A percentile compares a stretch with the other conserved stretches of the same genome.
Evolutionary conservation across 352 stramenopile species (phyloP).

Genomic region (Phytophthora sojae): DNA sequence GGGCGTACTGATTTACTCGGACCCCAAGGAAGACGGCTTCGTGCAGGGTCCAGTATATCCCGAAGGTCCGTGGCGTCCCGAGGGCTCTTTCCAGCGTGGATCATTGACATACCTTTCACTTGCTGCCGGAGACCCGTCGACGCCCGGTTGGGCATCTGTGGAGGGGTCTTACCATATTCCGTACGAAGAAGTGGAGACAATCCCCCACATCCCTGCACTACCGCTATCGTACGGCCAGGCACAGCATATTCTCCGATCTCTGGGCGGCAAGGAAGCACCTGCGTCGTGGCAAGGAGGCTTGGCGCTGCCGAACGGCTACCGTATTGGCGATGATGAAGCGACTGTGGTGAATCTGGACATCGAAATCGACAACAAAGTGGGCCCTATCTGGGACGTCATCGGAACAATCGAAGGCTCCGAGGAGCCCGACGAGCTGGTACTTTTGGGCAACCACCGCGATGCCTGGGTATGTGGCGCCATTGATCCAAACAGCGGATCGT

Average conservation of each 20-base stretch:
- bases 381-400: slow-evolving; percentile 42
- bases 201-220: slow-evolving; percentile 73
- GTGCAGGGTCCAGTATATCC: slow-evolving; percentile 65
- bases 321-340: slow-evolving; percentile 65
- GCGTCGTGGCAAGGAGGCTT: slow-evolving; percentile 67
- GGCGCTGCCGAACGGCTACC: slow-evolving; percentile 62
- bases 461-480: slow-evolving; percentile 57
- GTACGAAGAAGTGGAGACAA: slow-evolving; percentile 54
- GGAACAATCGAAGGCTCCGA: slow-evolving; percentile 70
- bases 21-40: slow-evolving; percentile 80
- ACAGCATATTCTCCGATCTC: slow-evolving; percentile 63
- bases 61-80: slow-evolving; percentile 34
- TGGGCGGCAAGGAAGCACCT: slow-evolving; percentile 65
- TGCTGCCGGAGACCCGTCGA: slow-evolving; percentile 69
- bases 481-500: slow-evolving; percentile 41
- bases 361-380: slow-evolving; percentile 77
- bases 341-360: slow-evolving; percentile 68
- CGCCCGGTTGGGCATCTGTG: slow-evolving; percentile 44
- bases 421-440: slow-evolving; percentile 53
- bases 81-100: slow-evolving; percentile 76
- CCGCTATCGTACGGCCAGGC: slow-evolving; percentile 85
- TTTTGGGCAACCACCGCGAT: slow-evolving; percentile 84
- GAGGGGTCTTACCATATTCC: slow-evolving; percentile 48
- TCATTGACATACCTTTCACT: slow-evolving; percentile 71
- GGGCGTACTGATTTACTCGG: slow-evolving; percentile 77